Base-by-base conservation (phyloP, 192 early-diverging fungal species). In the Backusella mclennaniae region DNA sequence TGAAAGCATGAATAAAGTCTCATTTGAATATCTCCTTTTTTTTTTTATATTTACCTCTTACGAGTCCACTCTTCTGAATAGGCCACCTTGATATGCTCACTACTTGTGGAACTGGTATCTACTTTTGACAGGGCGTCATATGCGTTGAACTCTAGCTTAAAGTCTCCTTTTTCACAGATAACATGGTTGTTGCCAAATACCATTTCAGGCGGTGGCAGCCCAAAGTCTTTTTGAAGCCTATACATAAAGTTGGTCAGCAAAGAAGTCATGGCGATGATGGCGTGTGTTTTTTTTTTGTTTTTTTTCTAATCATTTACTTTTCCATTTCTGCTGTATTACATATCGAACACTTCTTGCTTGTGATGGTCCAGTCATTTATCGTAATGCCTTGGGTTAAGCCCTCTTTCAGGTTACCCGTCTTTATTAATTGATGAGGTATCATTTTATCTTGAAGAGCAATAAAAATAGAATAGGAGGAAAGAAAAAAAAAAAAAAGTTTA, bases 131-230 rank as follows among this genome's bases (percentile, higher is more conserved):
- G 82, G 6, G 95, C 96, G 73, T 95, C 93, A 41, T 91, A 77
- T 0, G 97, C 92, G 14, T 80, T 83, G 69, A 94, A 93, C 35
- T 78, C 81, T 21, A 93, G 75, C 23, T 83, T 75, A 56, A 90
- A 76, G 29, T 86, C 90, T 15, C 85, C 83, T 3, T 96, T 90
- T 35, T 79, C 59, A 42, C 95, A 73, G 6, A 76, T 81, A 31
- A 98, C 84, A 74, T 85, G 85, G 85, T 96, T 97, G 86, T 93
- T 90, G 63, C 96, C 96, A 90, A 97, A 99, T 38, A 97, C 93
- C 97, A 99, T 99, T 84, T 99, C 97, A 35, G 97, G 97, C 17
- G 93, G 87, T 39, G 93, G 93, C 63, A 97, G 89, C 6, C 87
- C 86, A 67, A 92, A 78, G 29, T 88, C 82, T 44, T 86, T 79